Percentiles rank a stretch among this genome's conserved stretches.
These are phyloP conservation scores for Fusarium sp. DNA, from an alignment of 2,329 filamentous ascomycete genomes.

Conservation along the genomic window DNA sequence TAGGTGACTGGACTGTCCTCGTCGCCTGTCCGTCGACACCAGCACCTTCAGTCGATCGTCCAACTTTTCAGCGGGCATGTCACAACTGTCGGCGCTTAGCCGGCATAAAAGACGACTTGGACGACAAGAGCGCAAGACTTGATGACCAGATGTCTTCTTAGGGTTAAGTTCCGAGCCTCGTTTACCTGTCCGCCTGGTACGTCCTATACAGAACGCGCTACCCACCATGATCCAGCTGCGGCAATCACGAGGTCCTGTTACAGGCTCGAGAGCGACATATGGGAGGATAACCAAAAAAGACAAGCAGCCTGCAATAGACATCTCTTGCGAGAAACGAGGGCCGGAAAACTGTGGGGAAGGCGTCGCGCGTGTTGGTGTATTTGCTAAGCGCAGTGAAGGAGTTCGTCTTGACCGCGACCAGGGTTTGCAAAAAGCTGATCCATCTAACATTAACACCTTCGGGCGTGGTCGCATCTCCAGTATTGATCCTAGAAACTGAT, in stretches of 20 bases:
- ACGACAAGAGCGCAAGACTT: slow-evolving; percentile 80
- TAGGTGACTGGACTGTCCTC: slow-evolving; percentile 68
- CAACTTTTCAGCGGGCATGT: slow-evolving; percentile 64
- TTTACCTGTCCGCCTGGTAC: slow-evolving; percentile 65
- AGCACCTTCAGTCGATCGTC: slow-evolving; percentile 49
- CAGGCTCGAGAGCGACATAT: slow-evolving; percentile 73
- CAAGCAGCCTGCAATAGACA: slow-evolving; percentile 64
- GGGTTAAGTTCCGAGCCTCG: slow-evolving; percentile 94
- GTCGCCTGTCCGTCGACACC: slow-evolving; percentile 60
- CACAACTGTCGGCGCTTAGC: slow-evolving; percentile 48
- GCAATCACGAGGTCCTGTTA: slow-evolving; percentile 64
- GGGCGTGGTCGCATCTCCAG: slow-evolving; percentile 32
- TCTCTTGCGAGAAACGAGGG: slow-evolving; percentile 76
- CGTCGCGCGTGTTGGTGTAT: slow-evolving; percentile 67
- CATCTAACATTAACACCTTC: slow-evolving; percentile 22
- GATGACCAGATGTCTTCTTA: slow-evolving; percentile 79
- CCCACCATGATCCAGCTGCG: slow-evolving; percentile 59
- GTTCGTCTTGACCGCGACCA: slow-evolving; percentile 47
- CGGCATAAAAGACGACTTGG: slow-evolving; percentile 73
- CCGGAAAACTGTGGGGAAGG: slow-evolving; percentile 85
- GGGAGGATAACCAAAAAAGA: slow-evolving; percentile 52
- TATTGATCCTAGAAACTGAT: slow-evolving; percentile 27
- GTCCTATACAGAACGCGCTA: slow-evolving; percentile 46
- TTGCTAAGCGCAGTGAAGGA: slow-evolving; percentile 58
- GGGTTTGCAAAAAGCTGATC: slow-evolving; percentile 26